A percentile compares a stretch with the other conserved stretches of the same genome.
phyloP scores from a whole-genome alignment of 176 grass and related monocot species.

The Zea mays region Zm-B73-REFERENCE-NAM-5.0 NC_050097.1:7355501-7356000 shows the following conservation, averaged over 20 bases:
- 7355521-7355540: neutral
- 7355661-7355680: neutral
- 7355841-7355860: neutral
- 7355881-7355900: too few species aligned
- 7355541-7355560: neutral
- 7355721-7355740: neutral
- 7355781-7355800: too few species aligned
- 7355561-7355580: neutral
- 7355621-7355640: neutral
- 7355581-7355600: neutral
- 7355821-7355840: neutral
- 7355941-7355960: too few species aligned
- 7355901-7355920: too few species aligned
- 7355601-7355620: slow-evolving; percentile 11
- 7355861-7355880: too few species aligned
- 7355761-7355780: neutral
- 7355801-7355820: neutral
- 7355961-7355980: too few species aligned
- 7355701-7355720: neutral
- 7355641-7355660: neutral
- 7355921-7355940: too few species aligned
- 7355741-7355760: neutral
- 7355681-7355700: neutral
- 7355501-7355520: neutral
- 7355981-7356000: too few species aligned